Conservation (phyloP, 306 rosid species). For the Astragalus glycyphyllos region DNA sequence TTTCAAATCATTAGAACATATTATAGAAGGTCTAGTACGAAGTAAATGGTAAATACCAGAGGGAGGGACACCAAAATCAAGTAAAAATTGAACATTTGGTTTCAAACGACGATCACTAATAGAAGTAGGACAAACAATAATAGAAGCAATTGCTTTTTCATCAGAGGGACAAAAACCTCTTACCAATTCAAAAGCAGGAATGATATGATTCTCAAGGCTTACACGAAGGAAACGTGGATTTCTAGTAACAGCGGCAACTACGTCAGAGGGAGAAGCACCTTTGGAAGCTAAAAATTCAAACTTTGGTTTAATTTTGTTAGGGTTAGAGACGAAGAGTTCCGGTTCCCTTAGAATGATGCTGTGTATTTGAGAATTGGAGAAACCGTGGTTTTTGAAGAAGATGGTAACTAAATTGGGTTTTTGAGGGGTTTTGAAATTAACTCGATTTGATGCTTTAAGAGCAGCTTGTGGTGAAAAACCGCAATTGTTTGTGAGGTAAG, state of each 20-base stretch:
- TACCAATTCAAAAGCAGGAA: slow-evolving; percentile 29
- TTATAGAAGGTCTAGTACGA: background rate
- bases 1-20: background rate
- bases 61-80: background rate
- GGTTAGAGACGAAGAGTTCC: background rate
- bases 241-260: background rate
- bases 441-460: slow-evolving; percentile 34
- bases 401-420: slow-evolving; percentile 41
- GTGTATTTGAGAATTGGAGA: background rate
- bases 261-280: slow-evolving; percentile 17
- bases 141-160: background rate
- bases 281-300: slow-evolving; percentile 40
- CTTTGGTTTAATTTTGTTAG: slow-evolving; percentile 26
- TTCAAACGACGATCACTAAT: background rate
- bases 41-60: background rate
- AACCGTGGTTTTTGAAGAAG: slow-evolving; percentile 21
- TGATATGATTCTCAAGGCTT: slow-evolving; percentile 9
- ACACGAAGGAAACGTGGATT: background rate
- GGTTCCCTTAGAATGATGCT: background rate
- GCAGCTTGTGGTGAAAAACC: slow-evolving; percentile 47
- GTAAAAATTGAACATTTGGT: slow-evolving; percentile 21
- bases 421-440: slow-evolving; percentile 33
- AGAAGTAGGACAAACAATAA: background rate
- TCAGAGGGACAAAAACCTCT: slow-evolving; percentile 27
- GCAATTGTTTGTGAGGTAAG: slow-evolving; percentile 47